Evolutionary conservation across 176 grass and related monocot species (phyloP), one percentile per base, ranked within the genome.

Genomic region (Carex pumila): DNA sequence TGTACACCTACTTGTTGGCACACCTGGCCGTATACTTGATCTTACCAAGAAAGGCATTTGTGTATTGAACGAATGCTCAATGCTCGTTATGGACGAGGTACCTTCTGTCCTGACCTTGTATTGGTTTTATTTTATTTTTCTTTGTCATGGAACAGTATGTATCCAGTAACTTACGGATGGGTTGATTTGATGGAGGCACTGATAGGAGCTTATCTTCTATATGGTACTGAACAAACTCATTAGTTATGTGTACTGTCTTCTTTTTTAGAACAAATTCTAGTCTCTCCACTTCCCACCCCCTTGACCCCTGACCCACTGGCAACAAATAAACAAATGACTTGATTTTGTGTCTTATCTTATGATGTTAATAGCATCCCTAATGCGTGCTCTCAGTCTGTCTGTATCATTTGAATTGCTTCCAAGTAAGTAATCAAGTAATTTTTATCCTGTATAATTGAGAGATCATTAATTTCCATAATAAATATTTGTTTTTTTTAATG

Each of bases 81-180:
- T 97, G 94, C 92, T 97, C 70, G 79, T 97, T 65, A 92, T 97
- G 94, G 94, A 97, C 88, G 94, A 97, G 92, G 94, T 97, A 97
- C 65, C 11, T 72, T 52, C 36, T 63, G 74, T 31, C 56, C 25
- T 6, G 5, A 22, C 78, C 79, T 92, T 19, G 61, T 18, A 70
- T 70, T 36, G 36, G 1, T 36, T 60, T 60, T 30, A 36, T 17
- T 14, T 14, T 15, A 30, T 15, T 67, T 14, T 67, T 67, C 12
- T 67, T 36, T 31, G 36, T 36, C 30, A 36, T 15, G 31, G 30
- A 67, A 36, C 64, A 36, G 25, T 34, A 15, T 67, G 64, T 36
- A n/a, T 65, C 3, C 63, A 65, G 29, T 65, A 65, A 65, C 12
- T 34, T 32, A 14, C 14, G 63, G 29, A 70, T 70, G 19, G 19